Conservation (phyloP, 2,329 filamentous ascomycete species). For the Calonectria fujianensis region DNA sequence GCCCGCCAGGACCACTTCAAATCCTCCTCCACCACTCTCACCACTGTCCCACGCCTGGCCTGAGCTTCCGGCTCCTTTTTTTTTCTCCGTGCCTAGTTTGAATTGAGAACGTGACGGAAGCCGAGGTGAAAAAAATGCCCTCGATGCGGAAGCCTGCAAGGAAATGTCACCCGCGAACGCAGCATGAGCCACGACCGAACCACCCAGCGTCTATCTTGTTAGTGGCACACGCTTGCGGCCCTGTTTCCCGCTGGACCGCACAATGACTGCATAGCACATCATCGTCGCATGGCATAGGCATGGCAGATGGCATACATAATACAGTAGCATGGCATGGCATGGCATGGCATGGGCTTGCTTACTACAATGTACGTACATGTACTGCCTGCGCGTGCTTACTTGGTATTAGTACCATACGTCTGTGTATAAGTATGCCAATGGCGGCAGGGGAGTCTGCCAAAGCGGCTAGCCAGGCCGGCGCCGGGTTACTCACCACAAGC, state of each 20-base stretch:
- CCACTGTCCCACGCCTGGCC: conserved; percentile 46
- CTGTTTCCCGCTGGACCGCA: conserved; percentile 25
- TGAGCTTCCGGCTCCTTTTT: conserved; percentile 42
- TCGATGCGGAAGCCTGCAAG: conserved; percentile 9
- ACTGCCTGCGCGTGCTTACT: conserved; percentile 1
- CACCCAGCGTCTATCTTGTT: conserved; percentile 8
- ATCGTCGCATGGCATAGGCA: conserved; percentile 32
- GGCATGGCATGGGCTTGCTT: conserved; percentile 7
- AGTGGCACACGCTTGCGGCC: conserved; percentile 16
- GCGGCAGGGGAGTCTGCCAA: conserved; percentile 25
- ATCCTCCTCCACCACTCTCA: conserved; percentile 43
- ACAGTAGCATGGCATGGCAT: conserved; percentile 33
- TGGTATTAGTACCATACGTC: conserved; percentile 8
- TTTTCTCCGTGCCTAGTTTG: conserved; percentile 24
- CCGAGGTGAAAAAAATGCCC: not conserved
- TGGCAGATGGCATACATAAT: conserved; percentile 27
- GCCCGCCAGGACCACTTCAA: conserved; percentile 39
- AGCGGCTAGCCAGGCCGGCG: conserved; percentile 22
- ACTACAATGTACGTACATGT: conserved; percentile 14
- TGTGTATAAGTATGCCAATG: conserved; percentile 19
- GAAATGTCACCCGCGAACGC: conserved; percentile 12
- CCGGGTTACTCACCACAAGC: conserved; percentile 32
- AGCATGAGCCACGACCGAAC: conserved; percentile 8
- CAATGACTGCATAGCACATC: conserved; percentile 31
- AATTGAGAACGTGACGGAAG: conserved; percentile 12